These are phyloP conservation scores for Colletotrichum australisinense DNA, from an alignment of 2,329 filamentous ascomycete genomes.

Conservation along the genomic window DNA sequence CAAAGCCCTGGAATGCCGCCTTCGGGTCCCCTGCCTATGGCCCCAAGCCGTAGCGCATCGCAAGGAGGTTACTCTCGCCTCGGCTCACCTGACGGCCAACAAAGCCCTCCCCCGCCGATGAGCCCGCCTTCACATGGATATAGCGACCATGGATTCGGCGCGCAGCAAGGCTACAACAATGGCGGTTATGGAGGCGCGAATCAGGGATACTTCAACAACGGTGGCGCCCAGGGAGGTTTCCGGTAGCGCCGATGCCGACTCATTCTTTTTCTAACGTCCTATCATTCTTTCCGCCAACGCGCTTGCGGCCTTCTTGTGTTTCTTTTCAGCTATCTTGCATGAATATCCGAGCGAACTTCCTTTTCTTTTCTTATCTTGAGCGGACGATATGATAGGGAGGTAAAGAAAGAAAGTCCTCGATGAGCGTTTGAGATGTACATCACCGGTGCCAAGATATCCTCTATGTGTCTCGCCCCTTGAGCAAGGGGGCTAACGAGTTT, in stretches of 20 bases:
- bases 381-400: constrained; percentile 2
- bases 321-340: constrained; percentile 1
- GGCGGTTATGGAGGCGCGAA: constrained; percentile 24
- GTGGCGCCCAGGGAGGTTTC: constrained; percentile 30
- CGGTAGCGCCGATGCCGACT: neutral
- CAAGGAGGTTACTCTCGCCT: constrained; percentile 29
- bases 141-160: constrained; percentile 19
- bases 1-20: constrained; percentile 34
- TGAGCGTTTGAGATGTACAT: neutral
- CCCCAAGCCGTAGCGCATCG: constrained; percentile 34
- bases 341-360: constrained; percentile 19
- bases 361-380: neutral
- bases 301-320: neutral
- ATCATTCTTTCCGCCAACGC: neutral
- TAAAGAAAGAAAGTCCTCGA: neutral
- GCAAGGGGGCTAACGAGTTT: constrained; percentile 6
- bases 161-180: constrained; percentile 23
- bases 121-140: constrained; percentile 28
- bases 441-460: constrained; percentile 22
- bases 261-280: neutral
- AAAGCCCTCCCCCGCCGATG: constrained; percentile 35
- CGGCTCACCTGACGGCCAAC: constrained; percentile 28
- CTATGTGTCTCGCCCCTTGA: neutral
- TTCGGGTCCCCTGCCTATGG: constrained; percentile 30
- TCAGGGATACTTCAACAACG: constrained; percentile 31